Evolutionary conservation across 2,329 filamentous ascomycete species (phyloP), one percentile per base, ranked within the genome.

Genomic region (Aspergillus neoniger): DNA sequence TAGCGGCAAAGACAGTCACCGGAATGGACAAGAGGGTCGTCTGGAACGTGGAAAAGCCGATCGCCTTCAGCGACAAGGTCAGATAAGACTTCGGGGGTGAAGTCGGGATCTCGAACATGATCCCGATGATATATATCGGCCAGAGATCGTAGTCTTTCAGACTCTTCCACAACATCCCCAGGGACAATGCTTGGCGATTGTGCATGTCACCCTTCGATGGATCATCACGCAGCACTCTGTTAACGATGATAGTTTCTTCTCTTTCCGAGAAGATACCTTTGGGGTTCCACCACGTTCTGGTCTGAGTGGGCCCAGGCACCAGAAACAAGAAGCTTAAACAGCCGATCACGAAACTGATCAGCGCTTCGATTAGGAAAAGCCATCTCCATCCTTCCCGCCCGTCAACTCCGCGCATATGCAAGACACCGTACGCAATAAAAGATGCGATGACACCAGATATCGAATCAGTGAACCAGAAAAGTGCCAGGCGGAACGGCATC

Each of bases 201-300:
- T 43, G 77, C 66, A 51, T 77, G 70, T 5, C 72, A 68, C 6
- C 70, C 65, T 81, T 81, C 49, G 64, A 65, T 1, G 79, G 79
- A 58, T 82, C 80, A 55, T 81, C 79, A 3, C 80, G 69, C 2
- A 81, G 58, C 8, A 81, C 77, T 0, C 80, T 76, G 2, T 73
- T 72, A 1, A 68, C 64, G 12, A 81, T 72, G 57, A 82, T 80
- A 55, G 78, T 77, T 66, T 88, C 85, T 60, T 88, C 86, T 2
- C 80, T 80, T 48, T 87, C 83, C 2, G 68, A 83, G 70, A 88
- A 89, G 83, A 85, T 89, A 1, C 86, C 86, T 56, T 83, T 82
- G 10, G 84, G 84, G 10, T 85, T 81, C 66, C 63, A 85, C 82
- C 83, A 85, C 49, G 79, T 82, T 44, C 78, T 79, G 0, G 85